These are phyloP conservation scores for Daphne laureola DNA, from an alignment of 441 rosid genomes.

Conservation along the genomic window DNA sequence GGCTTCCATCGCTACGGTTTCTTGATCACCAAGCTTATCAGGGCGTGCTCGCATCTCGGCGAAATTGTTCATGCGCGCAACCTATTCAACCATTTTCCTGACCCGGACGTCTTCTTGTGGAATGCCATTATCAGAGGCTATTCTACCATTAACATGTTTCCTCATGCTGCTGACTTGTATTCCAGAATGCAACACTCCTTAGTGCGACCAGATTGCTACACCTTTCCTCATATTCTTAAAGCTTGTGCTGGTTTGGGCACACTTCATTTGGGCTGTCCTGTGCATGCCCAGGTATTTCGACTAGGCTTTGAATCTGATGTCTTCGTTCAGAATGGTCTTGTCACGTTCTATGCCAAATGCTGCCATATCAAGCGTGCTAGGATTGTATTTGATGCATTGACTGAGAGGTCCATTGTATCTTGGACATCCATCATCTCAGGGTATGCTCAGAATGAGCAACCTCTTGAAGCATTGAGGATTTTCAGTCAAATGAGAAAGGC, in stretches of 20 bases:
- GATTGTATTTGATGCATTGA: constrained; percentile 44
- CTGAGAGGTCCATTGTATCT: constrained; percentile 47
- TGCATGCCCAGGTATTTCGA: constrained; percentile 59
- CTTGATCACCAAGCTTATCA: constrained; percentile 45
- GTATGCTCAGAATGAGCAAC: constrained; percentile 64
- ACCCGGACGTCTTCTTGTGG: constrained; percentile 60
- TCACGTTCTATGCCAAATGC: constrained; percentile 63
- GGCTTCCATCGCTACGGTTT: constrained; percentile 42
- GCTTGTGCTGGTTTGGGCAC: constrained; percentile 41
- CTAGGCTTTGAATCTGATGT: constrained; percentile 55
- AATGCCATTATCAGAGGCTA: constrained; percentile 62
- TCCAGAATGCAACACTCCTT: constrained; percentile 42
- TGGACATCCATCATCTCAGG: constrained; percentile 79
- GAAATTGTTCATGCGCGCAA: constrained; percentile 47
- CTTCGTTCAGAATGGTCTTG: constrained; percentile 66
- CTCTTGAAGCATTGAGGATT: constrained; percentile 47
- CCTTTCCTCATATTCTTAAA: constrained; percentile 53
- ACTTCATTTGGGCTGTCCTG: constrained; percentile 33
- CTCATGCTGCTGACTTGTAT: constrained; percentile 39
- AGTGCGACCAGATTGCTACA: constrained; percentile 52
- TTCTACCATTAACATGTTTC: constrained; percentile 37
- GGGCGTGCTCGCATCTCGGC: constrained; percentile 24
- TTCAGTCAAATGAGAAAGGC: constrained; percentile 48
- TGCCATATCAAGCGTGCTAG: constrained; percentile 34
- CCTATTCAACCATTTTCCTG: constrained; percentile 55